Percentiles rank a stretch among this genome's conserved stretches.
Evolutionary conservation across 495 filamentous ascomycete species (phyloP).

Genomic region (Tricharina praecox): DNA sequence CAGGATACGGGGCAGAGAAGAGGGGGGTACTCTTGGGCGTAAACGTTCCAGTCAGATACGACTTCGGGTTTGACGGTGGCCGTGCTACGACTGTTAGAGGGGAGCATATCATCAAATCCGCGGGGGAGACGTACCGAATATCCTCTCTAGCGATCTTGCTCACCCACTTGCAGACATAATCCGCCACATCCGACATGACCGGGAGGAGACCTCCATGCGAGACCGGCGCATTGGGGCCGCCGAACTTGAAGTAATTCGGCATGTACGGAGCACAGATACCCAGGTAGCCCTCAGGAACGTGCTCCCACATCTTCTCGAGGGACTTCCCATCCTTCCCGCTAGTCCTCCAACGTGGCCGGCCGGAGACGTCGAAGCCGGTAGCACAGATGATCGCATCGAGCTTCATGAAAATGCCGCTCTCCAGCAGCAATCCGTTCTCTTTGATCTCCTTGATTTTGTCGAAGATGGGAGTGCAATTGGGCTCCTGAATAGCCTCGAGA

Average conservation of each 20-base stretch:
- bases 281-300: constrained; percentile 44
- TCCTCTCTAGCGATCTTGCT: background rate
- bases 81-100: no score
- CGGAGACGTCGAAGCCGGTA: constrained; percentile 46
- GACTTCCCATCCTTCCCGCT: constrained; percentile 37
- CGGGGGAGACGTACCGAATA: no score
- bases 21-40: no score
- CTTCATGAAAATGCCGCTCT: constrained; percentile 34
- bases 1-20: no score
- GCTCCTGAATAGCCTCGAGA: constrained; percentile 47
- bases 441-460: constrained; percentile 42
- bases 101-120: no score
- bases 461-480: constrained; percentile 45
- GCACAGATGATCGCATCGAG: constrained; percentile 51
- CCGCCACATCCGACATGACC: background rate
- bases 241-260: constrained; percentile 33
- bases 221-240: background rate
- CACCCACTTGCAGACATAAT: background rate
- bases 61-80: no score
- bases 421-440: constrained; percentile 36
- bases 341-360: constrained; percentile 44
- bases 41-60: no score
- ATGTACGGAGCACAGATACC: constrained; percentile 44
- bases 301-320: constrained; percentile 36
- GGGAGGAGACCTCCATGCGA: background rate